Conservation (phyloP, 495 filamentous ascomycete species). For the Lichenothelia convexa region DNA sequence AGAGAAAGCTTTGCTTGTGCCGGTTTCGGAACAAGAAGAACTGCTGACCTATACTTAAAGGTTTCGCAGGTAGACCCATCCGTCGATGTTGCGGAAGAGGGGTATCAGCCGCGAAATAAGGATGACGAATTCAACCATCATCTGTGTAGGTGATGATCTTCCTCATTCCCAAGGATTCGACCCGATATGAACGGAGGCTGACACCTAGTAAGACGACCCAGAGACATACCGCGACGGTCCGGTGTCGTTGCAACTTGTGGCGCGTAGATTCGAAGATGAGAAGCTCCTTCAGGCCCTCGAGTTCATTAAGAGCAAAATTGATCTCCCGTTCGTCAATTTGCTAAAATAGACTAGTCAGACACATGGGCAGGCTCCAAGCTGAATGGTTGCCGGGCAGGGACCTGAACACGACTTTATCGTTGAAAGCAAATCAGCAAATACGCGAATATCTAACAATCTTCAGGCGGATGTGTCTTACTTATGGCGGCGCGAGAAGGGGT, state of each 20-base stretch:
- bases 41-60: neutral
- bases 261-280: conserved; percentile 26
- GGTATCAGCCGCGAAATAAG: conserved; percentile 20
- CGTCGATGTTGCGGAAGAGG: conserved; percentile 15
- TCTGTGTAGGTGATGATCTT: conserved; percentile 15
- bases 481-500: no score
- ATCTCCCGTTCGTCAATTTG: conserved; percentile 6
- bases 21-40: no score
- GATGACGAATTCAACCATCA: conserved; percentile 23
- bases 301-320: conserved; percentile 16
- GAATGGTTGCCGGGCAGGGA: no score
- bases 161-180: neutral
- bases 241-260: conserved; percentile 25
- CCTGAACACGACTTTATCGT: no score
- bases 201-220: conserved; percentile 11
- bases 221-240: conserved; percentile 17
- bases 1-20: no score
- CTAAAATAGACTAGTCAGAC: no score
- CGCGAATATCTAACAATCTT: neutral
- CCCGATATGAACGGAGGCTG: neutral
- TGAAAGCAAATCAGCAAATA: neutral
- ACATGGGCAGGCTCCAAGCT: no score
- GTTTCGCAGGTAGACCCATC: conserved; percentile 24
- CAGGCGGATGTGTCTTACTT: no score
- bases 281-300: conserved; percentile 26